Base-by-base conservation (phyloP, 2,329 filamentous ascomycete genomes). In the Akanthomyces dipterigenus region DNA sequence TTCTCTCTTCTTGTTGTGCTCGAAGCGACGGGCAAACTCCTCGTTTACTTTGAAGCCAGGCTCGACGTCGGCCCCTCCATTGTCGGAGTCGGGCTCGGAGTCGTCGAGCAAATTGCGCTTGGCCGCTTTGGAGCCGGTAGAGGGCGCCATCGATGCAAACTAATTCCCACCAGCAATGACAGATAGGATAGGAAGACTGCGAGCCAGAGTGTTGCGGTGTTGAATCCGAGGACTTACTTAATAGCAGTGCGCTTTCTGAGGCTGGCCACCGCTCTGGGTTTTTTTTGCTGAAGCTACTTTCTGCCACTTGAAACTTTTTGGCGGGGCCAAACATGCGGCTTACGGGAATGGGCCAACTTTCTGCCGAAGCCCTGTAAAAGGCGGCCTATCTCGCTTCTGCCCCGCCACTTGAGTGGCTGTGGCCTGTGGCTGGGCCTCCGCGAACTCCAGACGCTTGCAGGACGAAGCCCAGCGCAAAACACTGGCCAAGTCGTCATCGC, bases 1-100 rank as follows among this genome's bases (percentile, higher is more conserved):
- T 71, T 96, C 93, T 62, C 93, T 85, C 78, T 96, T 96, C 79
- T 98, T 97, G 78, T 99, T 99, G 77, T 98, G 84, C 74, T 99
- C 95, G 69, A 96, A 98, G 45, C 91, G 83, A 67, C 84, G 86
- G 48, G 95, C 95, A 73, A 88, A 99, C 57, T 96, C 91, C 72
- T 92, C 81, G 75, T 99, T 98, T 75, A 99, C 88, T 72, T 89
- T 92, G 72, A 98, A 83, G 61, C 78, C 78, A 46, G 74, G 72
- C 62, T 73, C 72, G 61, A 80, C 67, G 14, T 68, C 66, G 22
- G 71, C 72, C 55, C 73, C 74, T 67, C 77, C 77, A 65, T 78
- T 74, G 51, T 77, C 76, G 12, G 75, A 75, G 58, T 81, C 78
- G 18, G 78, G 79, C 60, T 80, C 80, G 68, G 77, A 81, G 63